These are phyloP conservation scores for Metschnikowia continentalis DNA, from an alignment of 805 yeast species.

Conservation along the genomic window DNA sequence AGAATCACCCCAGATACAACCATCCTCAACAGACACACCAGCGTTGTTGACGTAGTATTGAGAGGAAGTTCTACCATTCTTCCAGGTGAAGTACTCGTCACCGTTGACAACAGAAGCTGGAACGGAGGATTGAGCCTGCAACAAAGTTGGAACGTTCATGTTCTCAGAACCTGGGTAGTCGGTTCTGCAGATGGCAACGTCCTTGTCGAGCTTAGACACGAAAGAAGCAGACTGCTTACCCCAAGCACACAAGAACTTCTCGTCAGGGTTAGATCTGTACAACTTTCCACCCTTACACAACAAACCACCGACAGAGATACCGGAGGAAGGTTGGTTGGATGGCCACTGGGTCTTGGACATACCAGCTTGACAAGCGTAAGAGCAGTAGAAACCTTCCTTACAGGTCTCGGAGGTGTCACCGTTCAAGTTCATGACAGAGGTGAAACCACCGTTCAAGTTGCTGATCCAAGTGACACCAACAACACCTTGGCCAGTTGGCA, in stretches of 20 bases:
- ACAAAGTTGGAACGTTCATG: constrained; percentile 70
- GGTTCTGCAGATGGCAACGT: constrained; percentile 69
- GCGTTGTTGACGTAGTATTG: constrained; percentile 77
- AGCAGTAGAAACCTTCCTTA: constrained; percentile 66
- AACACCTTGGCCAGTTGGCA: constrained; percentile 22
- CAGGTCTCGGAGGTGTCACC: constrained; percentile 48
- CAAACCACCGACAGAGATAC: constrained; percentile 71
- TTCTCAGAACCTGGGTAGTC: constrained; percentile 82
- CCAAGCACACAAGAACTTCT: constrained; percentile 60
- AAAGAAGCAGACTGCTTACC: constrained; percentile 55
- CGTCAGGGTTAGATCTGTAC: constrained; percentile 53
- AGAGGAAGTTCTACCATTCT: constrained; percentile 60
- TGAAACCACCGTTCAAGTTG: constrained; percentile 39
- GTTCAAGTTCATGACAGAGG: constrained; percentile 44
- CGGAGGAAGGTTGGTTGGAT: constrained; percentile 57
- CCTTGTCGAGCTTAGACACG: constrained; percentile 44
- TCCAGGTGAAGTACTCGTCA: constrained; percentile 50
- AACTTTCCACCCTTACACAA: constrained; percentile 58
- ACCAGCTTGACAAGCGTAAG: constrained; percentile 76
- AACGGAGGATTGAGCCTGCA: constrained; percentile 46
- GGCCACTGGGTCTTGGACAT: constrained; percentile 84
- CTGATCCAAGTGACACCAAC: constrained; percentile 19
- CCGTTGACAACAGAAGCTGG: constrained; percentile 58
- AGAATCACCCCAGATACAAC: constrained; percentile 66
- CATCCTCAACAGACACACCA: constrained; percentile 63